phyloP scores from a whole-genome alignment of 2,329 filamentous ascomycete genomes.

The Gnomoniopsis sp. region DNA sequence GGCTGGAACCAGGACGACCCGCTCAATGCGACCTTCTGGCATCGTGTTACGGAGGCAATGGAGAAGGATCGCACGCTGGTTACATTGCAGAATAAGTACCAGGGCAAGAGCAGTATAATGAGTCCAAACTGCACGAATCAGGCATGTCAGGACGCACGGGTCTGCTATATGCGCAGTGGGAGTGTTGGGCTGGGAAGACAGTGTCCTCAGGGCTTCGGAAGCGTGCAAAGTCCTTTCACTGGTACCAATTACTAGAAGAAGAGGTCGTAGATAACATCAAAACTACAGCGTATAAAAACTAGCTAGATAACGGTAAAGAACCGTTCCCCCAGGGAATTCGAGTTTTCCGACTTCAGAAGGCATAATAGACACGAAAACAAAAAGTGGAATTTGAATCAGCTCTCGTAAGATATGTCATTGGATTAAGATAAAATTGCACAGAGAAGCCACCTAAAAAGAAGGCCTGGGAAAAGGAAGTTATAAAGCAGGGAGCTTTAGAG shows the following conservation, averaged over 20 bases:
- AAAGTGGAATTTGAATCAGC: no score
- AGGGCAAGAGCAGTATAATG: constrained; percentile 48
- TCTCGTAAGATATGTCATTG: no score
- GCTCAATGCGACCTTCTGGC: constrained; percentile 58
- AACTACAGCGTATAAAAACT: no score
- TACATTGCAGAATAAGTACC: constrained; percentile 44
- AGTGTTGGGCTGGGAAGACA: constrained; percentile 46
- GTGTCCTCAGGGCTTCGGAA: constrained; percentile 49
- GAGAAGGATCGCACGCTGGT: constrained; percentile 47
- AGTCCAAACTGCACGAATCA: constrained; percentile 49
- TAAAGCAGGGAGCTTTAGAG: no score
- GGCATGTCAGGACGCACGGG: constrained; percentile 49
- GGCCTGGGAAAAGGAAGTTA: no score
- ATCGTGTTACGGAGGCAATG: constrained; percentile 55
- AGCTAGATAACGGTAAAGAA: no score
- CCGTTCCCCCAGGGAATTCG: no score
- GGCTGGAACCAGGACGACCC: constrained; percentile 44
- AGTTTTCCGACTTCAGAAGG: no score
- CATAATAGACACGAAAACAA: no score
- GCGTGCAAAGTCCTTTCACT: constrained; percentile 34
- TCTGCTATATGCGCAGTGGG: constrained; percentile 58
- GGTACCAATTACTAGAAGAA: constrained; percentile 28
- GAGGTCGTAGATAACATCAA: background rate
- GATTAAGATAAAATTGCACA: no score
- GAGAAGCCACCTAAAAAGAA: no score